These are phyloP conservation scores for Debaryomyces robertsiae DNA, from an alignment of 1,139 yeast genomes.

Conservation along the genomic window DNA sequence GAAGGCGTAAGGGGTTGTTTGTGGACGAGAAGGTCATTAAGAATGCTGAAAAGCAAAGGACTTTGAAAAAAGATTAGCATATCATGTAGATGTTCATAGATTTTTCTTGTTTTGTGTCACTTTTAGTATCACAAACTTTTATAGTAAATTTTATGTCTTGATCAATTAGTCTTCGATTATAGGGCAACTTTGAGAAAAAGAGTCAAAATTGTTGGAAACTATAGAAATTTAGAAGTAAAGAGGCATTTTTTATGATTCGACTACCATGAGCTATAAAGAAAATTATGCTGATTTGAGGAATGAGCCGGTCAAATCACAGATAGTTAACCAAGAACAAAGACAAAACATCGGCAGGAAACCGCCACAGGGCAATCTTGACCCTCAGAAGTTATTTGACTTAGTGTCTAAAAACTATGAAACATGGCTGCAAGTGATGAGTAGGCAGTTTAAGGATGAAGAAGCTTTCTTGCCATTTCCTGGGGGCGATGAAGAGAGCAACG, in stretches of 20 bases:
- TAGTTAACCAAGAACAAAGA: constrained; percentile 1
- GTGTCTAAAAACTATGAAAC: constrained; percentile 42
- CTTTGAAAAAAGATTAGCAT: constrained; percentile 60
- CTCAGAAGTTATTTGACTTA: constrained; percentile 33
- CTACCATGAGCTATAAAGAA: constrained; percentile 12
- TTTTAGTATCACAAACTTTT: constrained; percentile 6
- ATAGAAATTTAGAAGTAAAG: not conserved
- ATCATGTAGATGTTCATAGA: not conserved
- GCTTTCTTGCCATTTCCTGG: constrained; percentile 36
- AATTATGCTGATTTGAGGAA: constrained; percentile 1
- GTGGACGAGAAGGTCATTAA: constrained; percentile 88
- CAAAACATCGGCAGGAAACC: not conserved
- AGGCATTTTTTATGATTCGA: constrained; percentile 8
- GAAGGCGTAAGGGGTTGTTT: constrained; percentile 86
- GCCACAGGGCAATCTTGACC: constrained; percentile 3
- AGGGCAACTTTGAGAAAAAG: not conserved
- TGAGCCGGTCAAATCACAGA: constrained; percentile 5
- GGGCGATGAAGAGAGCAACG: constrained; percentile 18
- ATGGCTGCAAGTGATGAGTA: constrained; percentile 40
- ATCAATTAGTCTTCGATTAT: not conserved
- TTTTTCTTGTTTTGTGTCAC: constrained; percentile 10
- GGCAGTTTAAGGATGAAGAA: constrained; percentile 29
- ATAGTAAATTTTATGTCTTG: not conserved
- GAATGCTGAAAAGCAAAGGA: constrained; percentile 92
- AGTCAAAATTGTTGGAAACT: constrained; percentile 3